phyloP scores from a whole-genome alignment of 768 basidiomycete species.

The Lactarius vividus region DNA sequence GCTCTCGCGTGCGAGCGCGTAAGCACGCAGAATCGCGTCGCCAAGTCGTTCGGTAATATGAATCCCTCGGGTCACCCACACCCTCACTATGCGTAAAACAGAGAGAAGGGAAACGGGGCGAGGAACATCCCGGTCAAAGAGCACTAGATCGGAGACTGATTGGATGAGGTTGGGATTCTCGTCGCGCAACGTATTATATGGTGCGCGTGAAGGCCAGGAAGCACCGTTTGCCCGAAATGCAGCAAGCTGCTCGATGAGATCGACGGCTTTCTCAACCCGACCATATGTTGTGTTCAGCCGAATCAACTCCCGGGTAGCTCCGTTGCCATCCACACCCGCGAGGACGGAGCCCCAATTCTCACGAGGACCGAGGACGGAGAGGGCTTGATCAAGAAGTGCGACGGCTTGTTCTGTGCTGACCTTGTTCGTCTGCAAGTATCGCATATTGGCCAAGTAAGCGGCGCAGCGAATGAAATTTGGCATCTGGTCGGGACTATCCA shows the following conservation, averaged over 20 bases:
- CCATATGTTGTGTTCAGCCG: conserved; percentile 30
- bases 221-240: conserved; percentile 12
- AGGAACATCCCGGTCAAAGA: conserved; percentile 19
- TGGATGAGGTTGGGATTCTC: conserved; percentile 19
- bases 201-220: conserved; percentile 9
- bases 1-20: conserved; percentile 38
- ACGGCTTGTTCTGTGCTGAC: conserved; percentile 14
- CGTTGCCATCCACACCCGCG: conserved; percentile 14
- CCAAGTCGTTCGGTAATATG: conserved; percentile 38
- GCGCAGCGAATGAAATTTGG: conserved; percentile 38
- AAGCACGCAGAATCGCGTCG: conserved; percentile 45
- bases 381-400: conserved; percentile 31
- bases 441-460: conserved; percentile 45
- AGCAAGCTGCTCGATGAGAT: conserved; percentile 29
- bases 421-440: conserved; percentile 31
- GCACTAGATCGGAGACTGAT: conserved; percentile 17
- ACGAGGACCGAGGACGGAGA: conserved; percentile 22
- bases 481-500: conserved; percentile 32
- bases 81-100: conserved; percentile 37
- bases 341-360: conserved; percentile 8
- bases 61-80: conserved; percentile 37
- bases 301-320: conserved; percentile 26
- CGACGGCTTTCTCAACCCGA: conserved; percentile 30
- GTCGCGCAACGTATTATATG: not conserved
- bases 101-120: conserved; percentile 17